Conservation (phyloP, 108 stramenopile species). For the Pseudonitzschia delicatissima region DNA sequence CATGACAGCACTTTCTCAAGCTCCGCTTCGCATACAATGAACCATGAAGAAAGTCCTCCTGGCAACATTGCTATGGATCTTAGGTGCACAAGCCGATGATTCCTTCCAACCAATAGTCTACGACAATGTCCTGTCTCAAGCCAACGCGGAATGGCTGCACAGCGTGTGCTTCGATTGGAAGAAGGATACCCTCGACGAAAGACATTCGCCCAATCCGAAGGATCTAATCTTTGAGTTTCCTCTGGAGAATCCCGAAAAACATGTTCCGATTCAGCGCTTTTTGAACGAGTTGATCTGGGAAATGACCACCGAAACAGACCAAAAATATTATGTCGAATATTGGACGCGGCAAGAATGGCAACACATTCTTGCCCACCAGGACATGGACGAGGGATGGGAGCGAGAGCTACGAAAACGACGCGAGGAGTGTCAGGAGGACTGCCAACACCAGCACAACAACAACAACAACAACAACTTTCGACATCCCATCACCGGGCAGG, state of each 20-base stretch:
- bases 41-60: too few relatives aligned
- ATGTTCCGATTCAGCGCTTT: constrained; percentile 17
- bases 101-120: too few relatives aligned
- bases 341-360: constrained; percentile 61
- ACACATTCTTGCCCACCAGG: constrained; percentile 58
- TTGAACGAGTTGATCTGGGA: constrained; percentile 11
- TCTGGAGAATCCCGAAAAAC: constrained; percentile 1
- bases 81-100: too few relatives aligned
- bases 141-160: too few relatives aligned
- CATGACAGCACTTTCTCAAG: too few relatives aligned
- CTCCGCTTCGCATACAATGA: too few relatives aligned
- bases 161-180: too few relatives aligned
- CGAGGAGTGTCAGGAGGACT: not conserved
- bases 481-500: constrained; percentile 49
- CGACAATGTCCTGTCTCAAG: too few relatives aligned
- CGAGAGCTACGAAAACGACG: constrained; percentile 8
- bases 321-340: constrained; percentile 43
- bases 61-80: too few relatives aligned
- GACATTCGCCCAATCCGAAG: too few relatives aligned
- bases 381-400: constrained; percentile 56
- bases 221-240: constrained; percentile 8
- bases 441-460: not conserved
- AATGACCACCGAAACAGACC: not conserved
- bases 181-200: too few relatives aligned
- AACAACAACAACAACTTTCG: not conserved